Conservation (phyloP, 108 stramenopile species). For the Bacterosira constricta region DNA sequence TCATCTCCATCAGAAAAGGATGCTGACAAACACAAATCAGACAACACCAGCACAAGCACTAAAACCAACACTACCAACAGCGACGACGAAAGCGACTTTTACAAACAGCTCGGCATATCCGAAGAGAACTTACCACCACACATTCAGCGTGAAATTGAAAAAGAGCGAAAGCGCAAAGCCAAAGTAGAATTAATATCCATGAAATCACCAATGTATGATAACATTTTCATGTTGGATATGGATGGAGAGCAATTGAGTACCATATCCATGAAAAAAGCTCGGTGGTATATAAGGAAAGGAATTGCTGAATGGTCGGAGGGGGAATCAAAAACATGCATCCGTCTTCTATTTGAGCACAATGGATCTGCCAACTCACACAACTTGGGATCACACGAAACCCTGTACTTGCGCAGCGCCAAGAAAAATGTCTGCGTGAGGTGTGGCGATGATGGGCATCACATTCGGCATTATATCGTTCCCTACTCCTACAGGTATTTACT, state of each 20-base stretch:
- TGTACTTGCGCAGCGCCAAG: conserved; percentile 62
- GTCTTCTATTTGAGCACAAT: conserved; percentile 55
- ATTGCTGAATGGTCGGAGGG: conserved; percentile 61
- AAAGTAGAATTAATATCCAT: conserved; percentile 68
- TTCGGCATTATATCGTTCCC: conserved; percentile 88
- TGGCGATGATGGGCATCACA: conserved; percentile 53
- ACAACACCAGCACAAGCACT: neutral
- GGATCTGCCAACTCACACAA: conserved; percentile 14
- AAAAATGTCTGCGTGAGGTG: conserved; percentile 74
- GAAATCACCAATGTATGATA: conserved; percentile 88
- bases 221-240: conserved; percentile 75
- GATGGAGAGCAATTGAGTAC: conserved; percentile 62
- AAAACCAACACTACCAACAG: neutral
- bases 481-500: conserved; percentile 69
- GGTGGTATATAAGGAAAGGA: conserved; percentile 77
- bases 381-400: conserved; percentile 14
- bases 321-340: conserved; percentile 45
- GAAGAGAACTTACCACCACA: conserved; percentile 61
- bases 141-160: conserved; percentile 62
- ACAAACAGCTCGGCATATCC: neutral
- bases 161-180: conserved; percentile 64
- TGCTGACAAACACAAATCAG: no score
- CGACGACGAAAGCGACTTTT: neutral
- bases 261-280: conserved; percentile 80
- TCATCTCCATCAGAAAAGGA: no score